These are phyloP conservation scores for Aspergillus bridgeri DNA, from an alignment of 495 filamentous ascomycete species.

Conservation along the genomic window DNA sequence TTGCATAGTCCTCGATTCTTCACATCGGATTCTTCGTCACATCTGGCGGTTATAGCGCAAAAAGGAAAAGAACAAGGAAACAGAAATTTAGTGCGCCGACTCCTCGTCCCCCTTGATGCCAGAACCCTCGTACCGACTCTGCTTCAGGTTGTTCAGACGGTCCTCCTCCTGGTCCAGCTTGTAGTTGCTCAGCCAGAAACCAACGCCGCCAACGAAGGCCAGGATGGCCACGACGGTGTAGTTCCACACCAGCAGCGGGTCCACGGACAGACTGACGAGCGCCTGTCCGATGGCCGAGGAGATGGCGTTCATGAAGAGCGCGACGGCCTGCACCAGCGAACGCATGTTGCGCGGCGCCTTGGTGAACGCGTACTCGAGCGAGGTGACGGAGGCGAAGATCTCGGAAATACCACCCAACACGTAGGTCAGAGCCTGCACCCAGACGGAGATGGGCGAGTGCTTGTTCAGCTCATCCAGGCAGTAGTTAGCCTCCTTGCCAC, in stretches of 20 bases:
- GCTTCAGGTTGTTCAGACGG: constrained; percentile 49
- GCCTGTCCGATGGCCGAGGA: constrained; percentile 66
- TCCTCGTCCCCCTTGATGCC: constrained; percentile 18
- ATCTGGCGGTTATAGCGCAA: background rate
- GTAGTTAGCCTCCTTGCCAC: constrained; percentile 50
- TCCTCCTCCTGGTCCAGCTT: constrained; percentile 62
- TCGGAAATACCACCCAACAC: constrained; percentile 69
- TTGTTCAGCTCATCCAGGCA: constrained; percentile 32
- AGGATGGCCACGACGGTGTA: constrained; percentile 62
- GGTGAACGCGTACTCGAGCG: constrained; percentile 70
- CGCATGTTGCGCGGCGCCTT: constrained; percentile 79
- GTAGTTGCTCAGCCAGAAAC: constrained; percentile 62
- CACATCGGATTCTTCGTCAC: background rate
- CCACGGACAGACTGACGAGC: constrained; percentile 58
- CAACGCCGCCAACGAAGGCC: constrained; percentile 52
- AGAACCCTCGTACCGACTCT: constrained; percentile 20
- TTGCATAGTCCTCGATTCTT: background rate
- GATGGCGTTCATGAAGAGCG: constrained; percentile 68
- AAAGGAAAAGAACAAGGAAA: background rate
- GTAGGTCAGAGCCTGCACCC: constrained; percentile 62
- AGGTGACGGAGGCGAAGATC: constrained; percentile 65
- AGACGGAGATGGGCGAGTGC: constrained; percentile 54
- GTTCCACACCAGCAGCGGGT: constrained; percentile 65
- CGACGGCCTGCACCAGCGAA: constrained; percentile 64
- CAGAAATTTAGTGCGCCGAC: constrained; percentile 4